Evolutionary conservation across 2,329 filamentous ascomycete species (phyloP), one percentile per base, ranked within the genome.

Genomic region (Pyricularia sp.): DNA sequence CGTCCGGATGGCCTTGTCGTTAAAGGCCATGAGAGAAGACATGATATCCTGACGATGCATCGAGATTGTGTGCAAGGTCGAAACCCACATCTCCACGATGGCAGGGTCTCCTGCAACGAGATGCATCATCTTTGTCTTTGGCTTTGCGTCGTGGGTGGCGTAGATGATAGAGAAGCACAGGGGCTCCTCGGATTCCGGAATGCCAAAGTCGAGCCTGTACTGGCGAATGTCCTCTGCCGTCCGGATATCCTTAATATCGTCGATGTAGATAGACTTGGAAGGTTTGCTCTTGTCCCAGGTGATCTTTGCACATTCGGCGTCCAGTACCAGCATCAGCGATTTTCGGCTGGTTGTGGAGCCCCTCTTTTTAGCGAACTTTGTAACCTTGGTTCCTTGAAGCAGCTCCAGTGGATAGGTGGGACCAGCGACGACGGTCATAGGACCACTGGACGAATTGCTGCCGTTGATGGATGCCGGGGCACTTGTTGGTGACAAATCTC

Each of bases 121-220:
- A 78, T 98, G 93, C 82, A 98, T 88, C 10, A 90, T 90, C 78
- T 97, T 97, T 74, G 88, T 90, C 76, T 93, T 94, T 10, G 90
- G 90, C 71, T 90, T 90, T 25, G 14, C 25, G 73, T 93, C 91
- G 0, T 91, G 89, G 55, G 92, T 86, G 0, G 88, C 87, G 78
- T 97, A 97, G 68, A 97, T 86, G 72, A 99, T 93, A 31, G 94
- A 96, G 75, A 98, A 94, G 86, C 94, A 97, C 17, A 88, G 87
- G 9, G 84, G 80, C 74, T 94, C 90, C 58, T 88, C 86, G 6
- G 86, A 81, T 67, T 90, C 86, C 0, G 89, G 81, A 26, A 95
- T 82, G 58, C 88, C 87, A 75, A 91, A 92, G 77, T 97, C 94
- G 74, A 94, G 89, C 61, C 92, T 90, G 77, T 97, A 97, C 76